Evolutionary conservation across 1,284 basidiomycete species (phyloP).

Genomic region (Chiua sp.): DNA sequence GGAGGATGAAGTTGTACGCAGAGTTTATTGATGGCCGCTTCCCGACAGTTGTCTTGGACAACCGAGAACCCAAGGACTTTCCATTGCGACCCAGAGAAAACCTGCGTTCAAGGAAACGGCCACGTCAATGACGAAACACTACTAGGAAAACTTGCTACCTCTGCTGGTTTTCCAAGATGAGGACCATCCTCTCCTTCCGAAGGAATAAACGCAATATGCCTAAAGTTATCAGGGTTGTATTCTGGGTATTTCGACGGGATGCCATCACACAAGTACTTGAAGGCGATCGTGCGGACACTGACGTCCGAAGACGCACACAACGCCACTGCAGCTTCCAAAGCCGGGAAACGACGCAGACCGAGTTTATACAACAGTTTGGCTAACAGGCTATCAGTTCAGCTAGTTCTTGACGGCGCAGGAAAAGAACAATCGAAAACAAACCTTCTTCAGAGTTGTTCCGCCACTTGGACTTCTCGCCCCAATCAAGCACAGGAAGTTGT

Average conservation of each 20-base stretch:
- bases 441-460: slow-evolving; percentile 84
- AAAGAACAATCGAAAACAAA: slow-evolving; percentile 33
- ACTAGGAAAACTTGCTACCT: slow-evolving; percentile 49
- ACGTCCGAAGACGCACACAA: slow-evolving; percentile 66
- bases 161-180: slow-evolving; percentile 70
- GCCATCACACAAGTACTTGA: slow-evolving; percentile 84
- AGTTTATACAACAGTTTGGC: slow-evolving; percentile 86
- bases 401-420: accelerated
- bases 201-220: slow-evolving; percentile 81
- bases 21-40: slow-evolving; percentile 71
- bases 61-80: slow-evolving; percentile 79
- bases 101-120: slow-evolving; percentile 45
- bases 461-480: slow-evolving; percentile 85
- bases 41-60: slow-evolving; percentile 59
- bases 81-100: slow-evolving; percentile 77
- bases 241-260: slow-evolving; percentile 65
- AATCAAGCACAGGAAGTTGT: slow-evolving; percentile 85
- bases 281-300: slow-evolving; percentile 56
- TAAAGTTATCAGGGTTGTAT: slow-evolving; percentile 61
- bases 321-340: slow-evolving; percentile 67
- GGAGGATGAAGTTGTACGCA: slow-evolving; percentile 80
- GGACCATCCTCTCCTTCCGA: slow-evolving; percentile 56
- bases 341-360: slow-evolving; percentile 79
- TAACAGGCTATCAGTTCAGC: slow-evolving; percentile 36
- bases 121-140: neutral